Base-by-base conservation (phyloP, 1,284 basidiomycete species). In the Farysia itapuensis region DNA sequence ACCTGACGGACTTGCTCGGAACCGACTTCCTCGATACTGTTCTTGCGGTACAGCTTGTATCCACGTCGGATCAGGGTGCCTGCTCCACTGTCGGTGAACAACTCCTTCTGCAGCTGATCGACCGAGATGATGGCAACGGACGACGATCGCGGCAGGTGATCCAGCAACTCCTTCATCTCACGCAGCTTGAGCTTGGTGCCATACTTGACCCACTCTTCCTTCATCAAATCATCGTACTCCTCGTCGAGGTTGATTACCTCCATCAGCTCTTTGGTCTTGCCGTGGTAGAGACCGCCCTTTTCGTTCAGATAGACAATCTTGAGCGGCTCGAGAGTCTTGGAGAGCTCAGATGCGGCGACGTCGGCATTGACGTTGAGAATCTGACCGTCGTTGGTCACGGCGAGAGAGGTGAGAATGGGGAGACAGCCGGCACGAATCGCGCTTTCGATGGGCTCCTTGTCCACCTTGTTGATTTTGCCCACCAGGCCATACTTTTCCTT, bases 271-370 rank as follows among this genome's bases (percentile, higher is more conserved):
- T 68, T 68, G 26, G 74, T 75, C 50, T 64, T 95, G 92, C 94
- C 94, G 77, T 99, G 95, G 85, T 88, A 96, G 61, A 99, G 81
- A 40, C 95, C 94, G 50, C 94, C 94, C 81, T 98, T 97, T 75
- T 98, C 95, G 78, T 96, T 96, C 74, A 99, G 79, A 81, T 93
- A 97, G 42, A 99, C 94, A 58, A 98, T 97, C 82, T 98, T 99
- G 81, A 76, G 65, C n/a, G 74, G 74, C 64, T 76, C 74, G 36
- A 76, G 65, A 23, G 73, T 72, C 65, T 76, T 76, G 51, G 71
- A 60, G 7, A 76, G 69, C 60, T 76, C 74, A 25, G 64, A 67
- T 14, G 74, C 74, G 16, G 74, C 74, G 25, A 76, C 74, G 41
- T 76, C 74, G 32, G 74, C 74, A 35, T 76, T 76, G 53, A 76